Evolutionary conservation across 2,329 filamentous ascomycete genomes (phyloP).

Genomic region (Diaporthe batatas): DNA sequence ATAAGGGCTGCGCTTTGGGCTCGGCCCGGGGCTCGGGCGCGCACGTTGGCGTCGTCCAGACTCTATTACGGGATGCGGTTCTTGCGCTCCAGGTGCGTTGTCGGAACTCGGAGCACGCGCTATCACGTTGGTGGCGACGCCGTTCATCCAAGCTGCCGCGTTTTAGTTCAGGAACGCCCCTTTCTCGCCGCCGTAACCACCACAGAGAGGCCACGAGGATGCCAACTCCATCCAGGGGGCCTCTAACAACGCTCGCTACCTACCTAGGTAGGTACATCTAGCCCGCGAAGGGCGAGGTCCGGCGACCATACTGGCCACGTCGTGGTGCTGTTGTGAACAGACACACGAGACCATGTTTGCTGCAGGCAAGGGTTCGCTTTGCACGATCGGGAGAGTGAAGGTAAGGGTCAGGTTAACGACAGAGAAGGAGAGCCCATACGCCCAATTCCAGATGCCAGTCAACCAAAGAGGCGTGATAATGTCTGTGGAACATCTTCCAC

Average conservation of each 20-base stretch:
- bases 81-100: neutral
- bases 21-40: slow-evolving; percentile 17
- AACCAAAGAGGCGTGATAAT: neutral
- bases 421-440: neutral
- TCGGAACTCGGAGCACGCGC: neutral
- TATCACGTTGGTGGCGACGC: slow-evolving; percentile 3
- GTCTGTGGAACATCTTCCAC: neutral
- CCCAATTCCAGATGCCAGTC: neutral
- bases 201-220: neutral
- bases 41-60: slow-evolving; percentile 4
- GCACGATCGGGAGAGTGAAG: neutral
- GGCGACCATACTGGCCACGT: neutral
- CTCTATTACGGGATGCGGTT: slow-evolving; percentile 10
- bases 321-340: neutral
- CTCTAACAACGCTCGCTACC: neutral
- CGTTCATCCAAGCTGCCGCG: slow-evolving; percentile 15
- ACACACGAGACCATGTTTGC: too few species aligned
- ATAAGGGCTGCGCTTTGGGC: slow-evolving; percentile 10
- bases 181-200: neutral
- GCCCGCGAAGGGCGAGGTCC: too few species aligned
- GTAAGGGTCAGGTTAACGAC: neutral
- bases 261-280: too few species aligned
- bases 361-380: neutral
- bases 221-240: neutral
- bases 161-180: slow-evolving; percentile 26